Percentiles rank a stretch among this genome's conserved stretches.
Conservation (phyloP, 225 moss, liverwort and hornwort species). For the Marchantia paleacea region DNA sequence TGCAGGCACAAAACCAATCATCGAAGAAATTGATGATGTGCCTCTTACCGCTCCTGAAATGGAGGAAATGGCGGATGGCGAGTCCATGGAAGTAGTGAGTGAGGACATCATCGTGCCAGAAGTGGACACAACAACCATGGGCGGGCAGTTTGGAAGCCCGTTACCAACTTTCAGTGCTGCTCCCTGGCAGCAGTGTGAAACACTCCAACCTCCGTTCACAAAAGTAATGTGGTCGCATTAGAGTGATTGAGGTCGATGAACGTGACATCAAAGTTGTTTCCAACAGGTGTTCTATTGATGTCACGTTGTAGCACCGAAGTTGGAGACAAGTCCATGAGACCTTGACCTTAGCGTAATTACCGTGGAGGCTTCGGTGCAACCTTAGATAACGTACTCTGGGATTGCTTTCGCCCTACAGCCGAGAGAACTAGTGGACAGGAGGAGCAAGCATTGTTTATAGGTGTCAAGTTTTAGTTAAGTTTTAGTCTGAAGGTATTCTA, state of each 20-base stretch:
- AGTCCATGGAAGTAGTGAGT: slow-evolving; percentile 39
- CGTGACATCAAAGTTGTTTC: not conserved
- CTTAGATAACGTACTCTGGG: not conserved
- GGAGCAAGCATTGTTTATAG: slow-evolving; percentile 5
- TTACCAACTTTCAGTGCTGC: slow-evolving; percentile 27
- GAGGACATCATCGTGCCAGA: slow-evolving; percentile 19
- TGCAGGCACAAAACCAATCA: slow-evolving; percentile 15
- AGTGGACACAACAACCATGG: slow-evolving; percentile 12
- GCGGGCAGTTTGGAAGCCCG: slow-evolving; percentile 32
- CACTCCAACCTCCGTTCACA: slow-evolving; percentile 28
- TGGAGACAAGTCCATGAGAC: not conserved
- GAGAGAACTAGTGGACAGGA: not conserved
- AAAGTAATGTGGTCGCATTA: slow-evolving; percentile 44
- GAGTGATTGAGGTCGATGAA: not conserved
- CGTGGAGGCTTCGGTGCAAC: not conserved
- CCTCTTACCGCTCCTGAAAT: not conserved
- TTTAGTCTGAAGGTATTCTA: not conserved
- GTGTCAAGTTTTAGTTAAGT: not conserved
- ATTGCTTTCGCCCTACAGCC: not conserved
- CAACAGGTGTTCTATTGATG: not conserved
- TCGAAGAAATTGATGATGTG: slow-evolving; percentile 33
- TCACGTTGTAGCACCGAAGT: not conserved
- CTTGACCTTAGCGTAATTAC: not conserved
- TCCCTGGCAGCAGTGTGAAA: slow-evolving; percentile 40
- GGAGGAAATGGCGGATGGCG: slow-evolving; percentile 33